Percentiles rank a stretch among this genome's conserved stretches.
Conservation (phyloP, 2,329 filamentous ascomycete species). For the Daldinia sp. region DNA sequence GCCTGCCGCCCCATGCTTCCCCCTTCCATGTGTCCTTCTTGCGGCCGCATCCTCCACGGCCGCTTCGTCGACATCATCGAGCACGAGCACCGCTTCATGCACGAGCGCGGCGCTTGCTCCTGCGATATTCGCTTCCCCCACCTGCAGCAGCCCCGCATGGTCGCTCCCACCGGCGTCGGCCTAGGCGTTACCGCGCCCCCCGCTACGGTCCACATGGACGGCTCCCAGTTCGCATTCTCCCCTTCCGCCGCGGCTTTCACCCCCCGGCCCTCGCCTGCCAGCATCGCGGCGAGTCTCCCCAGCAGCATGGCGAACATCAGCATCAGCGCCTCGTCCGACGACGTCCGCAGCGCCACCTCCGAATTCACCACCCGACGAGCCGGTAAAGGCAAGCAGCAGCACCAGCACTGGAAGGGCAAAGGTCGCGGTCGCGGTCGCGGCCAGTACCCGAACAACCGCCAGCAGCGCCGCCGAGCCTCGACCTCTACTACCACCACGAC, state of each 20-base stretch:
- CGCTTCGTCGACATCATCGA: conserved; percentile 57
- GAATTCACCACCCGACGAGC: not conserved
- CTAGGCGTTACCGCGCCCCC: not conserved
- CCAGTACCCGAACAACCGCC: not conserved
- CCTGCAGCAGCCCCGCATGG: conserved; percentile 52
- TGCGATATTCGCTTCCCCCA: conserved; percentile 56
- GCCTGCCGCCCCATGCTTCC: conserved; percentile 51
- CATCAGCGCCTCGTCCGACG: not conserved
- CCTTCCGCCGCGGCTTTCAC: conserved; percentile 14
- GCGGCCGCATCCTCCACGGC: conserved; percentile 55
- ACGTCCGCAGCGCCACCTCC: not conserved
- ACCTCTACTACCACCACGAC: not conserved
- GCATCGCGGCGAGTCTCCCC: not conserved
- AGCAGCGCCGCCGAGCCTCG: not conserved
- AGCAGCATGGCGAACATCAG: not conserved
- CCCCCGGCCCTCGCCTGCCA: not conserved
- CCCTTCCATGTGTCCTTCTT: conserved; percentile 55
- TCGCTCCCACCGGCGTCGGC: conserved; percentile 21
- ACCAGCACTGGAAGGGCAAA: not conserved
- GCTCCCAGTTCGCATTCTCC: conserved; percentile 13
- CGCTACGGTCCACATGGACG: not conserved
- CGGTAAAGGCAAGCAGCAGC: not conserved
- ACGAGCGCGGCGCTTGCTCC: conserved; percentile 58
- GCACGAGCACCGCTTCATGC: conserved; percentile 59
- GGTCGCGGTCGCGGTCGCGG: not conserved